Evolutionary conservation across 148 eudicot species (phyloP).

Genomic region (Simmondsia chinensis): DNA sequence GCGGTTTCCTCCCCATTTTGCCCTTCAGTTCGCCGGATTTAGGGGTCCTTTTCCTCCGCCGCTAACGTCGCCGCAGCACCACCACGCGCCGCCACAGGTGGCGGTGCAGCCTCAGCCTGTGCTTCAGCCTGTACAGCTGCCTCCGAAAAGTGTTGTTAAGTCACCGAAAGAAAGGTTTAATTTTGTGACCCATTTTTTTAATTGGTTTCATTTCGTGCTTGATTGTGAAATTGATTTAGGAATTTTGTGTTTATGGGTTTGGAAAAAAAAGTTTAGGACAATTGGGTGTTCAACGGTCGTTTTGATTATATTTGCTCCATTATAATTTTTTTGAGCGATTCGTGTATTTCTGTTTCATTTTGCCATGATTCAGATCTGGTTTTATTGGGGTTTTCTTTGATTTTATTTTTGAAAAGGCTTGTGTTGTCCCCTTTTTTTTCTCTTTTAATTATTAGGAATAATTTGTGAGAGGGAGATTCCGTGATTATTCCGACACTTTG

Average conservation of each 20-base stretch:
- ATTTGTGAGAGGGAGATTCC: no score
- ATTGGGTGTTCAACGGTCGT: not conserved
- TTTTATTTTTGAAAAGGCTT: no score
- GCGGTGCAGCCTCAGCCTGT: not conserved
- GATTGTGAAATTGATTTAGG: not conserved
- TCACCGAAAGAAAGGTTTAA: slow-evolving; percentile 15
- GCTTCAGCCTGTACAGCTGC: not conserved
- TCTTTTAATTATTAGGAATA: no score
- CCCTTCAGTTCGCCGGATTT: slow-evolving; percentile 10
- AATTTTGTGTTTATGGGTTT: not conserved
- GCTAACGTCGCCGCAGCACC: not conserved
- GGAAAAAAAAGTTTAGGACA: no score
- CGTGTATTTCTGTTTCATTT: not conserved
- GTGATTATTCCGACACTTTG: no score
- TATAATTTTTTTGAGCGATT: no score
- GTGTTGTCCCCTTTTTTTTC: no score
- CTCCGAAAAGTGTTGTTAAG: slow-evolving; percentile 10
- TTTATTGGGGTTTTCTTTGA: no score
- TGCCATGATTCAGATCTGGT: no score
- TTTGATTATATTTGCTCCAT: not conserved
- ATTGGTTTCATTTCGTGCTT: no score
- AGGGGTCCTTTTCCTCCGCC: not conserved
- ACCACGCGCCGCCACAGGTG: slow-evolving; percentile 1
- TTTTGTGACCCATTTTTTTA: no score
- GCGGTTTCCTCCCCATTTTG: slow-evolving; percentile 24